phyloP scores from a whole-genome alignment of 768 basidiomycete genomes.

The Pulveroboletus sp. region DNA sequence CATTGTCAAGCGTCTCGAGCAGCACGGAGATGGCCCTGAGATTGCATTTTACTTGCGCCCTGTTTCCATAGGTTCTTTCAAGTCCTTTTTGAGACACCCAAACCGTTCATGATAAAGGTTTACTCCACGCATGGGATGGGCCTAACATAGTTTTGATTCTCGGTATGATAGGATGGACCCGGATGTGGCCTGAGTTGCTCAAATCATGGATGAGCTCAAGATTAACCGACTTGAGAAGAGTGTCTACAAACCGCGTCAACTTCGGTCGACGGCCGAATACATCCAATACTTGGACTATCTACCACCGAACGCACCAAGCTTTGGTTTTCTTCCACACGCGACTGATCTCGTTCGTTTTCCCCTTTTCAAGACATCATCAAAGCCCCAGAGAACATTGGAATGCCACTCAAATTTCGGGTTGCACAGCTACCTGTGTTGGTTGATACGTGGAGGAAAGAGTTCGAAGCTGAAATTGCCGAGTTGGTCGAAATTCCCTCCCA shows the following conservation, averaged over 20 bases:
- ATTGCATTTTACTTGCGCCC: neutral
- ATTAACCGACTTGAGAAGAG: neutral
- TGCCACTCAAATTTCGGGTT: slow-evolving; percentile 1
- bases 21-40: neutral
- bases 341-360: neutral
- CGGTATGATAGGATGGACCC: neutral
- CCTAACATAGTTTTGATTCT: neutral
- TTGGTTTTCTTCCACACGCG: neutral
- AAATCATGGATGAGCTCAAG: neutral
- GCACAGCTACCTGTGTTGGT: neutral
- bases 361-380: neutral
- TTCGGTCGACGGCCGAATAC: neutral
- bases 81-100: neutral
- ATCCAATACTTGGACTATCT: neutral
- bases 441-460: neutral
- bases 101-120: neutral
- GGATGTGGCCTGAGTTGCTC: neutral
- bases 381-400: neutral
- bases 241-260: too few relatives aligned
- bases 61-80: neutral
- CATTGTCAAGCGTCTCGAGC: neutral
- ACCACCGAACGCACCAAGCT: neutral
- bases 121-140: neutral
- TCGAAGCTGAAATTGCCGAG: neutral
- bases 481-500: neutral